A percentile compares a stretch with the other conserved stretches of the same genome.
Conservation (phyloP, 176 grass and related monocot genomes). For the Carex kokanica region DNA sequence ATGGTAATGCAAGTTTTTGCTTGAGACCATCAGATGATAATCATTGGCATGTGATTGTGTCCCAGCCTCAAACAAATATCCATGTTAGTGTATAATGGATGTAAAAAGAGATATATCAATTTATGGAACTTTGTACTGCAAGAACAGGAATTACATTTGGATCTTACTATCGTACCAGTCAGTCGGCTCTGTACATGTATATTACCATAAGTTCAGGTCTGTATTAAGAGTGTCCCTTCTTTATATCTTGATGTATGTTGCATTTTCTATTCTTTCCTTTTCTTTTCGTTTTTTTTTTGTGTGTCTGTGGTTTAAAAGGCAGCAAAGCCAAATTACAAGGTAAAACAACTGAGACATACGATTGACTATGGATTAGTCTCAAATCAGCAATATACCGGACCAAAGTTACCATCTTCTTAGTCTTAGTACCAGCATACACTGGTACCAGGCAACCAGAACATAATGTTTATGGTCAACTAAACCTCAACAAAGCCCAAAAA, state of each 20-base stretch:
- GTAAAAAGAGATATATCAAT: background rate
- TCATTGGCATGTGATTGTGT: slow-evolving; percentile 29
- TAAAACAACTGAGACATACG: background rate
- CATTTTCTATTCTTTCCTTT: background rate
- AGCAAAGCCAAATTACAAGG: background rate
- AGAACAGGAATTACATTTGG: background rate
- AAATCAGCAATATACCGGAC: background rate
- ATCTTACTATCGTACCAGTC: slow-evolving; percentile 3
- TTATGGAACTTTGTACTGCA: background rate
- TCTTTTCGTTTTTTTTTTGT: background rate
- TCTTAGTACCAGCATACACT: background rate
- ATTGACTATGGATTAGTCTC: background rate
- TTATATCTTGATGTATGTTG: background rate
- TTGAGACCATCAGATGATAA: background rate
- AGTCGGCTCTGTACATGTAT: background rate
- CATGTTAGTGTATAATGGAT: background rate
- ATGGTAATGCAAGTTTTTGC: background rate
- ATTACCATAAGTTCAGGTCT: background rate
- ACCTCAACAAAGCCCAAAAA: background rate
- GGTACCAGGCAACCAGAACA: background rate
- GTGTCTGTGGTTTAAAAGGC: background rate
- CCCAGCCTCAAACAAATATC: slow-evolving; percentile 1
- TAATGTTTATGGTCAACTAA: background rate
- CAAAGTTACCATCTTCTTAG: background rate
- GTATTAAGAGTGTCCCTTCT: background rate